A percentile compares a stretch with the other conserved stretches of the same genome.
Conservation (phyloP, 2,329 filamentous ascomycete genomes). For the Colletotrichum costaricense region DNA sequence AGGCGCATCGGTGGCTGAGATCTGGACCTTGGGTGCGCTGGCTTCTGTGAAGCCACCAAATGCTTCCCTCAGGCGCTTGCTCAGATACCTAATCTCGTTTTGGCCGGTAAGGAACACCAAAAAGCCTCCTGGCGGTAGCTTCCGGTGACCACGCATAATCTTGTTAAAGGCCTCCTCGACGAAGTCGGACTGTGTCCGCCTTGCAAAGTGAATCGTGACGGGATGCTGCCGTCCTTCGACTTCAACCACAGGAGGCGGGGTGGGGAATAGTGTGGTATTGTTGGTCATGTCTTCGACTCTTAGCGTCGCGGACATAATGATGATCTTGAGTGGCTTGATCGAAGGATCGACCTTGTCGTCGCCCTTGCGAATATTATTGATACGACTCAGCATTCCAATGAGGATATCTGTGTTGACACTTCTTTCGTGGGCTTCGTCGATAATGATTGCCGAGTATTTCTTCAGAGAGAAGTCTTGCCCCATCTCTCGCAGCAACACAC, state of each 20-base stretch:
- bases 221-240: constrained; percentile 92
- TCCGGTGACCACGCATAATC: constrained; percentile 86
- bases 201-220: constrained; percentile 89
- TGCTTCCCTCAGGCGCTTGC: constrained; percentile 78
- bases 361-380: constrained; percentile 84
- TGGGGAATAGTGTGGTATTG: constrained; percentile 82
- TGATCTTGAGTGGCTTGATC: constrained; percentile 84
- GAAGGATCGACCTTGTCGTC: constrained; percentile 78
- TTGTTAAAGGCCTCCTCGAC: constrained; percentile 91
- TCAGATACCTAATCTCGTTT: constrained; percentile 88
- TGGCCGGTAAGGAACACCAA: constrained; percentile 95
- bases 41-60: constrained; percentile 68
- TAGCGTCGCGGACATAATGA: constrained; percentile 98
- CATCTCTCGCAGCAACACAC: constrained; percentile 91
- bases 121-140: constrained; percentile 90
- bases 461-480: constrained; percentile 87
- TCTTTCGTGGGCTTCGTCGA: constrained; percentile 97
- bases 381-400: constrained; percentile 96
- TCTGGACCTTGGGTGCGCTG: constrained; percentile 75
- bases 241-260: constrained; percentile 84
- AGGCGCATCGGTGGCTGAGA: constrained; percentile 81
- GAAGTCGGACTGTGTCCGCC: constrained; percentile 86
- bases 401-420: constrained; percentile 98
- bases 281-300: constrained; percentile 90
- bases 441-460: constrained; percentile 93